A percentile compares a stretch with the other conserved stretches of the same genome.
These are phyloP conservation scores for Colletotrichum tabaci DNA, from an alignment of 2,329 filamentous ascomycete genomes.

Conservation along the genomic window DNA sequence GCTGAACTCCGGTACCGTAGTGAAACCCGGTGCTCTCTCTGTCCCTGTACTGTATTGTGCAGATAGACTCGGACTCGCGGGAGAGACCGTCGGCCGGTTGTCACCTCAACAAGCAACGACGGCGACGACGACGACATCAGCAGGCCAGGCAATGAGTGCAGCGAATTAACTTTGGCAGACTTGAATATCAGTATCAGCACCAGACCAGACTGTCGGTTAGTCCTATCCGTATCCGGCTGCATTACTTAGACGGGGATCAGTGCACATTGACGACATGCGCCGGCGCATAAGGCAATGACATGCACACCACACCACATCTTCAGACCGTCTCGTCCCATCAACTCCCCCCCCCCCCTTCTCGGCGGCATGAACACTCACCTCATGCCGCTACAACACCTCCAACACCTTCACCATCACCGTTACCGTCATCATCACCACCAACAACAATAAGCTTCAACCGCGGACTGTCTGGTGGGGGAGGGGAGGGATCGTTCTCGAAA, in stretches of 20 bases:
- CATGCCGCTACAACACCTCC: conserved; percentile 27
- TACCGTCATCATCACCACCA: conserved; percentile 11
- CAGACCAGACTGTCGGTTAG: not conserved
- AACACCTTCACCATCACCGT: conserved; percentile 12
- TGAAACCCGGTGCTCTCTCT: too few species aligned
- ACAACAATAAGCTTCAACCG: too few species aligned
- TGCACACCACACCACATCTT: conserved; percentile 38
- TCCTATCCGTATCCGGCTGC: not conserved
- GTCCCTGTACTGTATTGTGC: not conserved
- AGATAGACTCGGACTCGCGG: not conserved
- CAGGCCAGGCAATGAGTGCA: not conserved
- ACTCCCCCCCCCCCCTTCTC: not conserved
- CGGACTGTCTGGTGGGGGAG: not conserved
- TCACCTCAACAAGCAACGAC: conserved; percentile 3
- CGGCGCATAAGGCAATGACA: conserved; percentile 37
- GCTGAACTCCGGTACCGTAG: too few species aligned
- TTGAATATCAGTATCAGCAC: not conserved
- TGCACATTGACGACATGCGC: conserved; percentile 18
- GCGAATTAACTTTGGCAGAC: not conserved
- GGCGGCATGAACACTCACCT: conserved; percentile 28
- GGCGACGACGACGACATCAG: not conserved
- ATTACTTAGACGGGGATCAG: not conserved
- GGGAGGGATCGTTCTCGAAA: conserved; percentile 11
- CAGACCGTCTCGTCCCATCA: conserved; percentile 27
- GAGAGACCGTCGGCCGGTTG: not conserved